Evolutionary conservation across 2,329 filamentous ascomycete species (phyloP).

Genomic region (Fusarium burgessii): DNA sequence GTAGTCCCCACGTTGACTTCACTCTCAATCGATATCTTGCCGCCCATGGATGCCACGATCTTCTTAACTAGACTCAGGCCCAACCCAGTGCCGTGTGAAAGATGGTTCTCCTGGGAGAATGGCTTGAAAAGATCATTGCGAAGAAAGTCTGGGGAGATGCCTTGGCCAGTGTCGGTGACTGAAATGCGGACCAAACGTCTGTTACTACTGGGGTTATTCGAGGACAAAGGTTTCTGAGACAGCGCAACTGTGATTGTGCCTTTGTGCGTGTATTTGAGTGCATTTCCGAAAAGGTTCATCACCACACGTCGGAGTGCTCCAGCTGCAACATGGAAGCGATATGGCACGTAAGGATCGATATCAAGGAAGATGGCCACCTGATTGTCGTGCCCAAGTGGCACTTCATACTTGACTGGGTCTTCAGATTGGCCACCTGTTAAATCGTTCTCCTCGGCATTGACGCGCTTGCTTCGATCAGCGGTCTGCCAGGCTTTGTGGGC

Average conservation of each 20-base stretch:
- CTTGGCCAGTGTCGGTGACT: constrained; percentile 73
- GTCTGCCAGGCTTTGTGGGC: constrained; percentile 29
- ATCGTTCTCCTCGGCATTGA: background rate
- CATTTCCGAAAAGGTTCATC: constrained; percentile 73
- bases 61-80: constrained; percentile 73
- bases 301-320: constrained; percentile 65
- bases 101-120: constrained; percentile 71
- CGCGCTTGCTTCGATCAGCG: constrained; percentile 1
- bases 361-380: constrained; percentile 49
- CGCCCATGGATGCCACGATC: constrained; percentile 70
- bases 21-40: constrained; percentile 68
- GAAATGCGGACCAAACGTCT: constrained; percentile 52
- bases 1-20: constrained; percentile 53
- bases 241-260: constrained; percentile 51
- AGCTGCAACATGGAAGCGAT: constrained; percentile 66
- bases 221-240: constrained; percentile 30
- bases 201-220: background rate
- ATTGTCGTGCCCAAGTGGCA: constrained; percentile 20
- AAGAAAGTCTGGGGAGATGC: constrained; percentile 74
- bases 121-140: constrained; percentile 71
- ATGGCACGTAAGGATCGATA: constrained; percentile 59
- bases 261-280: constrained; percentile 68
- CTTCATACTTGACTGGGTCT: constrained; percentile 3
- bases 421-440: constrained; percentile 1
- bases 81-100: constrained; percentile 71